Evolutionary conservation across 2,329 filamentous ascomycete genomes (phyloP).

Genomic region (Verticillium nonalfalfae): DNA sequence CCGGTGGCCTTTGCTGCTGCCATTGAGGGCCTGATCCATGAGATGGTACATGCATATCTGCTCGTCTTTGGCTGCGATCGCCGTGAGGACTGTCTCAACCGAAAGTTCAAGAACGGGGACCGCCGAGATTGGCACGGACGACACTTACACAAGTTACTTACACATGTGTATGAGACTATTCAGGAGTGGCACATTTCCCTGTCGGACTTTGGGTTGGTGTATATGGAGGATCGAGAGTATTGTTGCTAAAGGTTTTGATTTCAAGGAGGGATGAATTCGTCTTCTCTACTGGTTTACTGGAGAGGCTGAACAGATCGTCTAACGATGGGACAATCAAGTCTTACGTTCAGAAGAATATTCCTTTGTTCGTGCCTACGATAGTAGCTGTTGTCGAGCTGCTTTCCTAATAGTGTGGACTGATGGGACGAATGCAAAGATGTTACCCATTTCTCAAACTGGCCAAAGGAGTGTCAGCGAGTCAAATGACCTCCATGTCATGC

Average conservation of each 20-base stretch:
- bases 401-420: too few relatives aligned
- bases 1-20: constrained; percentile 20
- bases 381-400: too few relatives aligned
- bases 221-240: neutral
- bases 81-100: neutral
- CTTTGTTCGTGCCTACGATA: too few relatives aligned
- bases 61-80: constrained; percentile 1
- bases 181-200: constrained; percentile 1
- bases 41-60: constrained; percentile 13
- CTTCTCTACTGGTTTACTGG: too few relatives aligned
- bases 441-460: too few relatives aligned
- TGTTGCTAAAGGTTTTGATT: neutral
- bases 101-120: neutral
- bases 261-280: too few relatives aligned
- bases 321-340: too few relatives aligned
- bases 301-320: too few relatives aligned
- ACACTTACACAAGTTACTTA: neutral
- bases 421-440: too few relatives aligned
- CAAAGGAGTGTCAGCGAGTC: too few relatives aligned
- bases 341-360: too few relatives aligned
- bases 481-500: too few relatives aligned
- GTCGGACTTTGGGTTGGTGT: neutral
- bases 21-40: constrained; percentile 20
- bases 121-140: neutral
- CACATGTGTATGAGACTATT: constrained; percentile 1